Conservation (phyloP, 352 stramenopile genomes). For the Phytophthora tentaculata region DNA sequence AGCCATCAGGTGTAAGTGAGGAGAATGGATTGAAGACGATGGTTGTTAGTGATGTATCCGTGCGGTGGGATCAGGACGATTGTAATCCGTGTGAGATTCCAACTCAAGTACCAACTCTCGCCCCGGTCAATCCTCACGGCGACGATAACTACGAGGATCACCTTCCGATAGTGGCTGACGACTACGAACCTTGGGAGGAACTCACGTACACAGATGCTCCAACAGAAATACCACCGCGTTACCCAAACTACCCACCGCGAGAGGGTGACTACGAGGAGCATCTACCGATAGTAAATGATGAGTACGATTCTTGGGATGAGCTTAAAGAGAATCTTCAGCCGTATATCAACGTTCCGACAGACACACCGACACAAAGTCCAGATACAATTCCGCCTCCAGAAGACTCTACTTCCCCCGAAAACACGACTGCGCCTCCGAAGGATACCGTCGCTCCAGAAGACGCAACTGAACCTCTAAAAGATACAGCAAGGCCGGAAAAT, state of each 20-base stretch:
- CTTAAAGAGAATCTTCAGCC: not conserved
- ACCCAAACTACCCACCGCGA: not conserved
- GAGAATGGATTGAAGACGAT: not conserved
- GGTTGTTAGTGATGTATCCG: slow-evolving; percentile 8
- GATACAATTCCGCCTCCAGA: not conserved
- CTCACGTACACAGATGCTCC: not conserved
- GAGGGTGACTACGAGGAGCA: slow-evolving; percentile 3
- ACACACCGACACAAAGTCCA: not conserved
- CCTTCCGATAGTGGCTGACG: slow-evolving; percentile 13
- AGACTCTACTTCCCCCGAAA: not conserved
- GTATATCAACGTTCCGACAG: not conserved
- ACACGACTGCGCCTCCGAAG: not conserved
- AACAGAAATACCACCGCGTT: not conserved
- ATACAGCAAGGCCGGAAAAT: not conserved
- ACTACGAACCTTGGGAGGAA: slow-evolving; percentile 17
- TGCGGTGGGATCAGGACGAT: slow-evolving; percentile 28
- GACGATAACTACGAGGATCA: slow-evolving; percentile 18
- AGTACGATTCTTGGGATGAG: slow-evolving; percentile 7
- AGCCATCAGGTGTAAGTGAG: not conserved
- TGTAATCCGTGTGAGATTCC: slow-evolving; percentile 28
- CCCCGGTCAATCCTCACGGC: slow-evolving; percentile 10
- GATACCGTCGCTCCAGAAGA: not conserved
- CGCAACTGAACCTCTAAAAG: not conserved
- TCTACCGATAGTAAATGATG: slow-evolving; percentile 5
- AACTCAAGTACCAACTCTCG: slow-evolving; percentile 16